Evolutionary conservation across 306 rosid genomes (phyloP), one percentile per base, ranked within the genome.

Genomic region (Citrullus colocynthis): DNA sequence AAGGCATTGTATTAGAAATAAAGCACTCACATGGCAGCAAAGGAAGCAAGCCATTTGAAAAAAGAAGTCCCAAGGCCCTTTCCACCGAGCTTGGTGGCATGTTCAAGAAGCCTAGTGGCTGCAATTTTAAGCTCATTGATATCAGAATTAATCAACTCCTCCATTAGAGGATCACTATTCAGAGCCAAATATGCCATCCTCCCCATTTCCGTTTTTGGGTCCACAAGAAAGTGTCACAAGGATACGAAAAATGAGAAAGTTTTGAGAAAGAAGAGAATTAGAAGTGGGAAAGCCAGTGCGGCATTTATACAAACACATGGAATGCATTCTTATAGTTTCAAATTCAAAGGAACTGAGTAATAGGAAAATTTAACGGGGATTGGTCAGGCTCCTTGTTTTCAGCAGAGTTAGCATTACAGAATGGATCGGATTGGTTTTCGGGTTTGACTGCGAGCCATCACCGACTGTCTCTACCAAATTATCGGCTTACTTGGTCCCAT

Each of bases 31-130:
- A 89, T 86, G 70, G 93, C 91, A 60, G 91, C 83, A 42, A 86
- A 84, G 60, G 89, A 89, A 42, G 93, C 89, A 24, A 87, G 73
- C 89, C 89, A 89, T 86, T 80, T 81, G 82, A 89, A 86, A 45
- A 89, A 83, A 49, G 82, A 55, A 55, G 86, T 84, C 28, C 91
- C 89, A 74, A 84, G 79, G 8, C 78, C 85, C 52, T 84, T 36
- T 9, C 91, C 93, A 70, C 88, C 88, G 20, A 84, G 86, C 79
- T 76, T 81, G 14, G 87, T 12, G 75, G 87, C 89, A 80, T 87
- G 84, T 7, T 54, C 60, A 63, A 87, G 6, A 39, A 89, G 86
- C 80, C 75, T 87, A 80, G 74, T 74, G 66, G 85, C 88, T 2
- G 86, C 89, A 59, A 84, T 54, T 83, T 79, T 81, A 15, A 84